These are phyloP conservation scores for Elaeis guineensis DNA, from an alignment of 176 grass and related monocot species.

Conservation along the genomic window DNA sequence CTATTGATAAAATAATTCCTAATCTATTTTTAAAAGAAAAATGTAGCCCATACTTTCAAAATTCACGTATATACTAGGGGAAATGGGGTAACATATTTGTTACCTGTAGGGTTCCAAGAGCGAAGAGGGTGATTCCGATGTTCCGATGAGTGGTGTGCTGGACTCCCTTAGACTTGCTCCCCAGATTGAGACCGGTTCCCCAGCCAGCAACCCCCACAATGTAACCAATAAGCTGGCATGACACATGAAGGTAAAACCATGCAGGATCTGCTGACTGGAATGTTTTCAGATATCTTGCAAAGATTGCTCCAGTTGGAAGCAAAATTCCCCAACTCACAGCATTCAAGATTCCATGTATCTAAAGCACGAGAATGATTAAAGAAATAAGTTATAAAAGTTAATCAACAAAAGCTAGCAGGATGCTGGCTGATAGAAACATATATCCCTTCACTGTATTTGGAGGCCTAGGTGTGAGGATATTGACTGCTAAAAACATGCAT, in stretches of 20 bases:
- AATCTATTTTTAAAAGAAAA: no score
- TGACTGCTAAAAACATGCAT: no score
- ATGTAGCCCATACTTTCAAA: no score
- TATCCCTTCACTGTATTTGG: no score
- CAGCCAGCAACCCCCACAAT: constrained; percentile 5
- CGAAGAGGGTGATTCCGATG: constrained; percentile 12
- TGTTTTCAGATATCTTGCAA: constrained; percentile 12
- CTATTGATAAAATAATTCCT: no score
- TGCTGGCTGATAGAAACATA: no score
- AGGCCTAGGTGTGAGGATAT: no score
- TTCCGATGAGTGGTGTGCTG: constrained; percentile 1
- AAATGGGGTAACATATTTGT: neutral
- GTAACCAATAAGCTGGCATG: constrained; percentile 4
- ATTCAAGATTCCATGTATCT: constrained; percentile 10
- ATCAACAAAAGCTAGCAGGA: no score
- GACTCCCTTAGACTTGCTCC: constrained; percentile 2
- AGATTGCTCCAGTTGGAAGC: constrained; percentile 9
- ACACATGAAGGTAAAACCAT: constrained; percentile 12
- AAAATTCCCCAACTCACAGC: constrained; percentile 17
- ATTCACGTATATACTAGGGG: no score
- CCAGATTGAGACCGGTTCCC: constrained; percentile 4
- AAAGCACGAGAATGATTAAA: neutral
- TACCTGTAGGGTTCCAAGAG: constrained; percentile 9
- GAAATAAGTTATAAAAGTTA: no score
- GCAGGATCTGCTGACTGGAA: constrained; percentile 10